Evolutionary conservation across 495 filamentous ascomycete species (phyloP).

Genomic region (Annulohypoxylon stygium): DNA sequence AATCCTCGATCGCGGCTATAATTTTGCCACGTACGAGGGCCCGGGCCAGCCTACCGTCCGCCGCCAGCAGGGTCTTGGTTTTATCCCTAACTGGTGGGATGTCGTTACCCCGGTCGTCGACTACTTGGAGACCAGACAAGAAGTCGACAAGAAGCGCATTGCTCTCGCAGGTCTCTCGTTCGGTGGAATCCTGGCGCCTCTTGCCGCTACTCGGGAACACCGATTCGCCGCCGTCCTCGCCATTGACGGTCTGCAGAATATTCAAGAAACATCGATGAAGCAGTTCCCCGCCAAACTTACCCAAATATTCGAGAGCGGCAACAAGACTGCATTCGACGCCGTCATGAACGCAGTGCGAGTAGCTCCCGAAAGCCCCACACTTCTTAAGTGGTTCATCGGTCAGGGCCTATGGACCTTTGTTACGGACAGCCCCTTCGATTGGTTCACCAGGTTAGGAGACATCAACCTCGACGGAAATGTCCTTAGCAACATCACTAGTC

Average conservation of each 20-base stretch:
- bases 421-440: constrained; percentile 50
- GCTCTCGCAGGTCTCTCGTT: constrained; percentile 56
- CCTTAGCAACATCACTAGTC: constrained; percentile 48
- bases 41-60: constrained; percentile 63
- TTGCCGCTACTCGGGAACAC: constrained; percentile 60
- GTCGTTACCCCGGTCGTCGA: constrained; percentile 62
- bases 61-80: constrained; percentile 60
- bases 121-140: constrained; percentile 50
- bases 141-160: constrained; percentile 51
- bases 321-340: constrained; percentile 32
- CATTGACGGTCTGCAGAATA: constrained; percentile 56
- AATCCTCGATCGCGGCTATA: constrained; percentile 59
- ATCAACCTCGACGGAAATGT: constrained; percentile 46
- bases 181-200: constrained; percentile 55
- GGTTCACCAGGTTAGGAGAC: constrained; percentile 38
- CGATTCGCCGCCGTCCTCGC: constrained; percentile 57
- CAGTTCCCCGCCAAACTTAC: background rate
- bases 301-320: constrained; percentile 12
- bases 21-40: constrained; percentile 64
- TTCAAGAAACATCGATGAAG: constrained; percentile 15
- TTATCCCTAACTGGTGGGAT: constrained; percentile 64
- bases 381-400: constrained; percentile 52
- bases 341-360: constrained; percentile 27
- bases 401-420: constrained; percentile 61
- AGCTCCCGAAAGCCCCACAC: constrained; percentile 17